Conservation (phyloP, 2,329 filamentous ascomycete species). For the Aureobasidium sp. region DNA sequence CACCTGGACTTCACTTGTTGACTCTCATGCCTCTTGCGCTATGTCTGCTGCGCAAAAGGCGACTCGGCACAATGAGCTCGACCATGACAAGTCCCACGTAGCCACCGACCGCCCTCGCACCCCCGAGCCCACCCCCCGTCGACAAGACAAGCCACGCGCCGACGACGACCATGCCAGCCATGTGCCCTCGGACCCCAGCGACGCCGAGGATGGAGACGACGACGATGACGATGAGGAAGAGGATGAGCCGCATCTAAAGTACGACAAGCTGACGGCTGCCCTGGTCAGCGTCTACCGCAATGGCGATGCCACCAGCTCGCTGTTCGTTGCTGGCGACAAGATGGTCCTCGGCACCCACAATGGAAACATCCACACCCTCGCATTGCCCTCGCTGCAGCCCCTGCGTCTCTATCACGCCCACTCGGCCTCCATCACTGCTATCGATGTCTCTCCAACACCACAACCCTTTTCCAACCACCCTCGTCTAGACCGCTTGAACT, state of each 20-base stretch:
- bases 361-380: conserved; percentile 87
- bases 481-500: conserved; percentile 7
- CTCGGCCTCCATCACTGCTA: conserved; percentile 78
- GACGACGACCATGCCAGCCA: background rate
- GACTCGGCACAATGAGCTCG: conserved; percentile 18
- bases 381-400: conserved; percentile 72
- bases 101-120: conserved; percentile 29
- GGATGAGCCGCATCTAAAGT: conserved; percentile 91
- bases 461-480: conserved; percentile 40
- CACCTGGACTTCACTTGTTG: background rate
- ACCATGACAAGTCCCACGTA: background rate
- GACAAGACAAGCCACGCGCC: background rate
- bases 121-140: conserved; percentile 40
- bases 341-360: conserved; percentile 97
- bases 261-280: conserved; percentile 75
- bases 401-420: conserved; percentile 88
- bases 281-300: conserved; percentile 81
- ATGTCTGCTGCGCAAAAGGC: conserved; percentile 31
- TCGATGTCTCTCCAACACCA: conserved; percentile 85
- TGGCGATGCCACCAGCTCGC: conserved; percentile 88
- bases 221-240: conserved; percentile 48
- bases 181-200: background rate
- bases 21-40: conserved; percentile 28
- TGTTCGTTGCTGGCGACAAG: conserved; percentile 88
- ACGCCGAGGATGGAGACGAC: conserved; percentile 41